These are phyloP conservation scores for Vararia minispora DNA, from an alignment of 768 basidiomycete species.

Conservation along the genomic window DNA sequence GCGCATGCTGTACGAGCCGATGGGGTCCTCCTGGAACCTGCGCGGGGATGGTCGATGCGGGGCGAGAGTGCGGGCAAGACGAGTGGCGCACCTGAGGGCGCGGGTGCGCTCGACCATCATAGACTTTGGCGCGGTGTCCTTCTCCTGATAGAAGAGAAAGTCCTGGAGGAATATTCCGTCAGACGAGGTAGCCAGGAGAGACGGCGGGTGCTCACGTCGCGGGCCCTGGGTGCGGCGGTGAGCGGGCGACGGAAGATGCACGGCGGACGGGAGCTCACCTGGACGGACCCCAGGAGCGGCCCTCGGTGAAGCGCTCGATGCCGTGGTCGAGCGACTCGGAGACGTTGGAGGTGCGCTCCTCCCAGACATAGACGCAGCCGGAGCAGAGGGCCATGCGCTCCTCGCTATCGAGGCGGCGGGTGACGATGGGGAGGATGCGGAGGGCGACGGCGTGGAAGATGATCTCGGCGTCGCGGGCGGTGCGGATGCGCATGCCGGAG, in stretches of 20 bases:
- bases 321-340: conserved; percentile 24
- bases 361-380: conserved; percentile 29
- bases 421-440: conserved; percentile 24
- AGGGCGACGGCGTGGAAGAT: conserved; percentile 27
- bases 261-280: conserved; percentile 16
- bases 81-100: conserved; percentile 15
- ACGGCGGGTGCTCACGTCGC: conserved; percentile 7
- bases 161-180: conserved; percentile 15
- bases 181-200: conserved; percentile 1
- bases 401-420: conserved; percentile 27
- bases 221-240: conserved; percentile 4
- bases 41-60: background rate
- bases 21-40: conserved; percentile 17
- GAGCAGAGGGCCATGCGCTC: conserved; percentile 24
- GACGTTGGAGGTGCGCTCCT: conserved; percentile 23
- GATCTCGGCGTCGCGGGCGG: conserved; percentile 25
- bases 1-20: conserved; percentile 10
- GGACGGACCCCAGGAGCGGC: conserved; percentile 27
- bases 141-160: conserved; percentile 30
- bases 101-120: conserved; percentile 16
- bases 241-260: conserved; percentile 3
- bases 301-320: conserved; percentile 28
- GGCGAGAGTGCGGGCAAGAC: background rate
- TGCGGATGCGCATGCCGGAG: conserved; percentile 24
- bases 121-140: conserved; percentile 20